Percentiles rank a stretch among this genome's conserved stretches.
Conservation (phyloP, 2,329 filamentous ascomycete genomes). For the Dryadomyces quercus-mongolicae region DNA sequence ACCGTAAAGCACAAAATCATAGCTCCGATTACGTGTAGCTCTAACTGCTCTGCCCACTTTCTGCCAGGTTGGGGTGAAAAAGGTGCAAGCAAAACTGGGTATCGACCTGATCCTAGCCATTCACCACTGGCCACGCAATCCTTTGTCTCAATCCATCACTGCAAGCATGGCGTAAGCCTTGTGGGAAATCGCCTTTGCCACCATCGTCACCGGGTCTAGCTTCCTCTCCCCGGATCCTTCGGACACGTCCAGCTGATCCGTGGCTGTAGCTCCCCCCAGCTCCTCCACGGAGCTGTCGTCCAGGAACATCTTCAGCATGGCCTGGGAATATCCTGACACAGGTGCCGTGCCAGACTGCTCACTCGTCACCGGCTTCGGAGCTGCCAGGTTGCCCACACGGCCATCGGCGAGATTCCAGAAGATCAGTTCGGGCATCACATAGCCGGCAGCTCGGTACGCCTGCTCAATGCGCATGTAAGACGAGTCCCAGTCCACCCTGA, state of each 20-base stretch:
- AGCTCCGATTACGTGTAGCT: too few species aligned
- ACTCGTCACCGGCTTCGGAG: slow-evolving; percentile 36
- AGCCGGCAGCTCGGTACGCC: slow-evolving; percentile 34
- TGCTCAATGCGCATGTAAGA: slow-evolving; percentile 37
- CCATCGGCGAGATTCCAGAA: slow-evolving; percentile 46
- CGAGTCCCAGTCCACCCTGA: slow-evolving; percentile 33
- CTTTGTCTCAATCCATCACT: slow-evolving; percentile 33
- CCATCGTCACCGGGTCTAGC: too few species aligned
- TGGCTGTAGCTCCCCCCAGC: too few species aligned
- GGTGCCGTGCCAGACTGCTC: slow-evolving; percentile 32
- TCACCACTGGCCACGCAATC: not conserved
- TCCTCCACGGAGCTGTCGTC: slow-evolving; percentile 35
- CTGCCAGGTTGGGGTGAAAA: too few species aligned
- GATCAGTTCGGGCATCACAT: slow-evolving; percentile 45
- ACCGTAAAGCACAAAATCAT: too few species aligned
- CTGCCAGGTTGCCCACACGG: too few species aligned
- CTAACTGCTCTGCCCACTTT: too few species aligned
- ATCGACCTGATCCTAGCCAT: too few species aligned
- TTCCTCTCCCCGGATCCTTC: too few species aligned
- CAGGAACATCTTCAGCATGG: slow-evolving; percentile 44
- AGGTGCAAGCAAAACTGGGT: too few species aligned
- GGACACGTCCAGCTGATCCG: too few species aligned
- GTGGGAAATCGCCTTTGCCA: slow-evolving; percentile 35
- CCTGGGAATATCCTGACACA: slow-evolving; percentile 45
- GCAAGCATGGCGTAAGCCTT: slow-evolving; percentile 42